phyloP scores from a whole-genome alignment of 2,329 filamentous ascomycete species.

The Metarhizium robertsii region DNA sequence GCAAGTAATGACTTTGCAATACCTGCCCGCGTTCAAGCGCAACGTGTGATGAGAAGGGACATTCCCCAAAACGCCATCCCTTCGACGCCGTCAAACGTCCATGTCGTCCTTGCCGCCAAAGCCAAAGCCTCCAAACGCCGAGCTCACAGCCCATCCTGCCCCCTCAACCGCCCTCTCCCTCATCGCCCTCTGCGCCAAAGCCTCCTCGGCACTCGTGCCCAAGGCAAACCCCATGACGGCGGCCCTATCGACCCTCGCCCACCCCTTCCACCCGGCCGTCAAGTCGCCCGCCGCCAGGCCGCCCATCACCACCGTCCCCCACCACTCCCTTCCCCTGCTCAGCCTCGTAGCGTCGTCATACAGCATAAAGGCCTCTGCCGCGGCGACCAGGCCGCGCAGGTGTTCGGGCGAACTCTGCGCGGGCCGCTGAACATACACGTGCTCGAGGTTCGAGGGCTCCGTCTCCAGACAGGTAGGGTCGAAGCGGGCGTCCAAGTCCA shows the following conservation, averaged over 20 bases:
- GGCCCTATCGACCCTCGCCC: constrained; percentile 41
- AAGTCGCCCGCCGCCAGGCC: constrained; percentile 25
- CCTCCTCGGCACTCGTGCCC: constrained; percentile 34
- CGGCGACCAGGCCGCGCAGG: constrained; percentile 26
- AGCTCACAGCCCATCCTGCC: constrained; percentile 37
- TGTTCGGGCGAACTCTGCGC: constrained; percentile 17
- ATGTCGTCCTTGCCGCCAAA: constrained; percentile 20
- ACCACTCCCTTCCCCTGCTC: constrained; percentile 41
- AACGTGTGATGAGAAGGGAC: too few relatives aligned
- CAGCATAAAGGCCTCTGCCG: constrained; percentile 38
- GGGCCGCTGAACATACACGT: constrained; percentile 41
- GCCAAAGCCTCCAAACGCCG: constrained; percentile 39
- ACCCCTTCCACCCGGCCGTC: constrained; percentile 33
- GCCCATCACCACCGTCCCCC: constrained; percentile 48
- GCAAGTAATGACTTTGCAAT: too few relatives aligned
- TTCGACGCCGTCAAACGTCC: neutral
- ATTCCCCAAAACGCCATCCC: too few relatives aligned
- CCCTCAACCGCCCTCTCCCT: constrained; percentile 31
- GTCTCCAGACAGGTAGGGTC: constrained; percentile 38
- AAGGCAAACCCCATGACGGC: constrained; percentile 28
- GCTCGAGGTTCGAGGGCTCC: constrained; percentile 29
- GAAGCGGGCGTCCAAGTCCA: constrained; percentile 48
- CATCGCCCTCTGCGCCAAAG: constrained; percentile 28
- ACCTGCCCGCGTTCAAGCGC: too few relatives aligned
- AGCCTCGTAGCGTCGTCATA: constrained; percentile 31